phyloP scores from a whole-genome alignment of 306 rosid species.

The apple (Malus domestica) region DNA sequence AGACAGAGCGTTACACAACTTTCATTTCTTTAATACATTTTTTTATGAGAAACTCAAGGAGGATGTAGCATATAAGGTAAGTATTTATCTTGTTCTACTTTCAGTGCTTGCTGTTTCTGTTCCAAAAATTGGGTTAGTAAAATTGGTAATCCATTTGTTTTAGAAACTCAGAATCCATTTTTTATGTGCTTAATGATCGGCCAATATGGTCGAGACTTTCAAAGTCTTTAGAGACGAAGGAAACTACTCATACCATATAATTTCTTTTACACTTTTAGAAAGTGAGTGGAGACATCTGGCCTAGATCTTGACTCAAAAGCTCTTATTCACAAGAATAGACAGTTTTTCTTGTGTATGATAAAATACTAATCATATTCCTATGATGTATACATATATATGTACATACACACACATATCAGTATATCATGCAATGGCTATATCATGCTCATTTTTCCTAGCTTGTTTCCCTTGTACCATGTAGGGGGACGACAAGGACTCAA shows the following conservation, averaged over 20 bases:
- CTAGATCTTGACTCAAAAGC: no score
- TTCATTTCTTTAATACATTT: constrained; percentile 84
- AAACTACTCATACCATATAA: background rate
- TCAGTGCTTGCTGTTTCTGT: background rate
- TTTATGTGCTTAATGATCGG: background rate
- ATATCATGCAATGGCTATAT: background rate
- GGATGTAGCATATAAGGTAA: constrained; percentile 74
- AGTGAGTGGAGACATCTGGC: background rate
- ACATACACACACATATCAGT: background rate
- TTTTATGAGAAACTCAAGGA: constrained; percentile 86
- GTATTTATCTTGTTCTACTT: background rate
- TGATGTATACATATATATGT: background rate
- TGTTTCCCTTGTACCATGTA: constrained; percentile 30
- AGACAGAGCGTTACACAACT: constrained; percentile 40
- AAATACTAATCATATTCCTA: background rate
- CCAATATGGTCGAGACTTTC: constrained; percentile 1
- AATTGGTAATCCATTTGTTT: background rate
- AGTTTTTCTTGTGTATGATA: background rate
- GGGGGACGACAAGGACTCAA: constrained; percentile 53
- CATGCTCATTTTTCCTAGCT: background rate
- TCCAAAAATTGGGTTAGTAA: background rate
- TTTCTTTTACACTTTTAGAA: background rate
- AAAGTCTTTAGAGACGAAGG: constrained; percentile 6
- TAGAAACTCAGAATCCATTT: background rate
- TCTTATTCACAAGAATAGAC: no score